phyloP scores from a whole-genome alignment of 305 asterid genomes.

The Solanum hybrid region DNA sequence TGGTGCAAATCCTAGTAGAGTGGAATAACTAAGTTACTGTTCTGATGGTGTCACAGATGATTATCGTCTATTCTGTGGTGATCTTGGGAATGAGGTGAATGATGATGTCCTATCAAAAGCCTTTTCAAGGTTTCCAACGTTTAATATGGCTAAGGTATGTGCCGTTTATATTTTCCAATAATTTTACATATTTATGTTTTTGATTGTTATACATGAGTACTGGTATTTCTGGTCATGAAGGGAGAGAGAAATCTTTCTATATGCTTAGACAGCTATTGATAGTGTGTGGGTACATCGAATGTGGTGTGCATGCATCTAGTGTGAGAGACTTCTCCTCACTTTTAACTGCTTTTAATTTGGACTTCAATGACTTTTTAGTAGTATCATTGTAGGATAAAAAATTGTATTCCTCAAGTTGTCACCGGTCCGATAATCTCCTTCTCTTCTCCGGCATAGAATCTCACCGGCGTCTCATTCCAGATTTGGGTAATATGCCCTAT shows the following conservation, averaged over 20 bases:
- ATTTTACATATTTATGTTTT: background rate
- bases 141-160: constrained; percentile 91
- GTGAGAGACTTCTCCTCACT: background rate
- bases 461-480: background rate
- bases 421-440: background rate
- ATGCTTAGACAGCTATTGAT: background rate
- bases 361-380: background rate
- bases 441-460: background rate
- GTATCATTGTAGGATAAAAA: background rate
- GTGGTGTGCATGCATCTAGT: background rate
- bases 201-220: constrained; percentile 40
- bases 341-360: background rate
- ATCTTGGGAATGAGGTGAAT: constrained; percentile 99
- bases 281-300: background rate
- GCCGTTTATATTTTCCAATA: constrained; percentile 1
- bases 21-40: background rate
- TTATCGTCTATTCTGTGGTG: constrained; percentile 89
- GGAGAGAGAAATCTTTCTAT: background rate
- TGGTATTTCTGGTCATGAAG: constrained; percentile 31
- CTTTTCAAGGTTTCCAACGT: constrained; percentile 83
- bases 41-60: constrained; percentile 48
- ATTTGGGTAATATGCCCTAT: background rate
- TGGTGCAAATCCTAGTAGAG: background rate
- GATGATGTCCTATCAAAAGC: constrained; percentile 97
- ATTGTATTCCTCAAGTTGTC: background rate